phyloP scores from a whole-genome alignment of 306 rosid genomes.

The Astragalus membranaceus region DNA sequence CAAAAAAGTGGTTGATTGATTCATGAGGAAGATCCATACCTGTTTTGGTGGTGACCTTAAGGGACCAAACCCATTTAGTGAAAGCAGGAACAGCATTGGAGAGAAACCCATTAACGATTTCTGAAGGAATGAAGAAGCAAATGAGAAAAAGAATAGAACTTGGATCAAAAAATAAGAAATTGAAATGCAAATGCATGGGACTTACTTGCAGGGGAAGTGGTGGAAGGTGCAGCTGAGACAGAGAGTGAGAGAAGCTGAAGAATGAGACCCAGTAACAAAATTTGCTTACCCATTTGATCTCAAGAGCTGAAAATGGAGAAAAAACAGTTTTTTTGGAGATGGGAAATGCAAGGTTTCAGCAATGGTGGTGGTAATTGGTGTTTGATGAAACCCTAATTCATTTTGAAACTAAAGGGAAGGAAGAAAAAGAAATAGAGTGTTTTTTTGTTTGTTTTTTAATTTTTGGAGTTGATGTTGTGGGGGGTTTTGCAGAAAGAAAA shows the following conservation, averaged over 20 bases:
- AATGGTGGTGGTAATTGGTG: constrained; percentile 28
- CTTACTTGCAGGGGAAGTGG: constrained; percentile 68
- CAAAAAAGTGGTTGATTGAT: neutral
- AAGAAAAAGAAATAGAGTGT: neutral
- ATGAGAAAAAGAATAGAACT: constrained; percentile 11
- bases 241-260: constrained; percentile 43
- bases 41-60: constrained; percentile 64
- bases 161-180: constrained; percentile 16
- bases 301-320: constrained; percentile 16
- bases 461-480: neutral
- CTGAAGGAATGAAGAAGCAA: constrained; percentile 35
- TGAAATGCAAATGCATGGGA: neutral
- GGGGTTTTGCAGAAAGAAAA: constrained; percentile 13
- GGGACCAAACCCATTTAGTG: constrained; percentile 75
- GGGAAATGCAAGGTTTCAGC: constrained; percentile 27
- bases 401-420: constrained; percentile 3
- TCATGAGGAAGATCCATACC: constrained; percentile 52
- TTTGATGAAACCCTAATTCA: constrained; percentile 39
- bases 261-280: constrained; percentile 29
- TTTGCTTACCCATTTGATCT: constrained; percentile 45
- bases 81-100: constrained; percentile 61
- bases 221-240: constrained; percentile 45
- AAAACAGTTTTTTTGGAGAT: neutral
- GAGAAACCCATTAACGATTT: constrained; percentile 58
- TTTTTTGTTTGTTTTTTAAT: neutral